Conservation (phyloP, 495 filamentous ascomycete genomes). For the Friedmanniomyces simplex region DNA sequence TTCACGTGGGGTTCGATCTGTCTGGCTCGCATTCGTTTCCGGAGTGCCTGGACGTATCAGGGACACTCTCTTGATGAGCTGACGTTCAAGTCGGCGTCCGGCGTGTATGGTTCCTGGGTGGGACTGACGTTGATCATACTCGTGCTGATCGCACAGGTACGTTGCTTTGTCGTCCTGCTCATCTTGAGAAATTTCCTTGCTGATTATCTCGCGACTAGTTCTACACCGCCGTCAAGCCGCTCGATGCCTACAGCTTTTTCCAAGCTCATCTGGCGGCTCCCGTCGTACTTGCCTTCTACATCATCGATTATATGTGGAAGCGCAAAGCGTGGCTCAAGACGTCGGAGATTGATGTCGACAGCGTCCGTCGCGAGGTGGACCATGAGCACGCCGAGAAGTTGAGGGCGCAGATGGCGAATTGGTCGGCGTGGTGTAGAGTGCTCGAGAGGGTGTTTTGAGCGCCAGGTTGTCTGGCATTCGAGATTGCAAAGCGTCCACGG, state of each 20-base stretch:
- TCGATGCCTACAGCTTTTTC: constrained; percentile 49
- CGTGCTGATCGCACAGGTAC: constrained; percentile 53
- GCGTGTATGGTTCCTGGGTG: constrained; percentile 56
- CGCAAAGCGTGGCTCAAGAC: constrained; percentile 41
- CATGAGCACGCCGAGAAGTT: constrained; percentile 45
- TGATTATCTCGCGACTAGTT: constrained; percentile 30
- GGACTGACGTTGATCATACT: constrained; percentile 53
- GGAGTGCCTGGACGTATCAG: constrained; percentile 52
- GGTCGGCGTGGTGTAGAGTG: constrained; percentile 44
- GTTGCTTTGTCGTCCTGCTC: constrained; percentile 9
- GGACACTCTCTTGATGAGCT: constrained; percentile 59
- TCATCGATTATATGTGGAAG: constrained; percentile 50
- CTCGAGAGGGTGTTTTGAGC: constrained; percentile 38
- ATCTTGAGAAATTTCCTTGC: not conserved
- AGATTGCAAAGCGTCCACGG: not conserved
- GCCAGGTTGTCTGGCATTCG: not conserved
- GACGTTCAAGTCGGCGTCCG: constrained; percentile 54
- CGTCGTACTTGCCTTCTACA: constrained; percentile 47
- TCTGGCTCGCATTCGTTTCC: constrained; percentile 66
- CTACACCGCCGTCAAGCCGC: constrained; percentile 41
- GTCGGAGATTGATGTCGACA: constrained; percentile 53
- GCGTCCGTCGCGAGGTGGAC: constrained; percentile 47
- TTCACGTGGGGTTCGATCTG: constrained; percentile 66
- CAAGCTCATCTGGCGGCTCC: constrained; percentile 49
- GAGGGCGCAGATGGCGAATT: constrained; percentile 33